Percentiles rank a stretch among this genome's conserved stretches.
Evolutionary conservation across 2,329 filamentous ascomycete genomes (phyloP).

Genomic region (Curvularia lunata): DNA sequence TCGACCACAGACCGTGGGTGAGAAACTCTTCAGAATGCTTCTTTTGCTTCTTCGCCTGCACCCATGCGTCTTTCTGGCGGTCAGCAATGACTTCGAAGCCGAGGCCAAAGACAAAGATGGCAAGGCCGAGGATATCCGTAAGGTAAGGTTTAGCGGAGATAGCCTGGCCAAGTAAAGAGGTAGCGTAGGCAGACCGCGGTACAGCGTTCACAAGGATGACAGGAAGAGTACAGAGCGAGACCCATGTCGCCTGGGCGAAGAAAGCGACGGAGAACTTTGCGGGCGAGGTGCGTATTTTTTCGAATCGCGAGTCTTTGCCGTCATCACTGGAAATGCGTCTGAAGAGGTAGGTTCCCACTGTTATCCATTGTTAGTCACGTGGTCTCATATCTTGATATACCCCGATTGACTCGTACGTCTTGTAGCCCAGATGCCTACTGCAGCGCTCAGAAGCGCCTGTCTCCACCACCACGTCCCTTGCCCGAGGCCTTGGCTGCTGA

Average conservation of each 20-base stretch:
- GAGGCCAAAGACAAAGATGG: conserved; percentile 65
- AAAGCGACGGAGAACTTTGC: conserved; percentile 63
- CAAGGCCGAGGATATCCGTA: conserved; percentile 64
- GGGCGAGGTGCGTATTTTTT: conserved; percentile 59
- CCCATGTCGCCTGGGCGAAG: conserved; percentile 70
- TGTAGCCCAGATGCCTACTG: conserved; percentile 67
- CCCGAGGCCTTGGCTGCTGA: conserved; percentile 34
- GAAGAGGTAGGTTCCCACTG: conserved; percentile 71
- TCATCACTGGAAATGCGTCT: conserved; percentile 61
- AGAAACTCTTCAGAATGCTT: conserved; percentile 71
- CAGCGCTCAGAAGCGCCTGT: conserved; percentile 61
- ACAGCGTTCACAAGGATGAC: conserved; percentile 69
- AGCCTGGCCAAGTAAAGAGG: conserved; percentile 53
- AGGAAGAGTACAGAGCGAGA: conserved; percentile 70
- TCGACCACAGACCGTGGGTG: conserved; percentile 66
- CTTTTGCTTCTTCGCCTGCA: conserved; percentile 66
- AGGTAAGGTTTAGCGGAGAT: conserved; percentile 50
- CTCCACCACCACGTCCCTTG: conserved; percentile 63
- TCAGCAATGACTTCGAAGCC: conserved; percentile 68
- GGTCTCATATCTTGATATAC: background rate
- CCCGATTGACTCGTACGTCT: conserved; percentile 54
- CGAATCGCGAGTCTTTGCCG: conserved; percentile 66
- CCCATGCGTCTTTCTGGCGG: conserved; percentile 68
- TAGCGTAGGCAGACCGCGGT: conserved; percentile 58
- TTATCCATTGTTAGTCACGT: background rate